Evolutionary conservation across 2,329 filamentous ascomycete species (phyloP), one percentile per base, ranked within the genome.

Genomic region (Ceratocystis alfenasii): DNA sequence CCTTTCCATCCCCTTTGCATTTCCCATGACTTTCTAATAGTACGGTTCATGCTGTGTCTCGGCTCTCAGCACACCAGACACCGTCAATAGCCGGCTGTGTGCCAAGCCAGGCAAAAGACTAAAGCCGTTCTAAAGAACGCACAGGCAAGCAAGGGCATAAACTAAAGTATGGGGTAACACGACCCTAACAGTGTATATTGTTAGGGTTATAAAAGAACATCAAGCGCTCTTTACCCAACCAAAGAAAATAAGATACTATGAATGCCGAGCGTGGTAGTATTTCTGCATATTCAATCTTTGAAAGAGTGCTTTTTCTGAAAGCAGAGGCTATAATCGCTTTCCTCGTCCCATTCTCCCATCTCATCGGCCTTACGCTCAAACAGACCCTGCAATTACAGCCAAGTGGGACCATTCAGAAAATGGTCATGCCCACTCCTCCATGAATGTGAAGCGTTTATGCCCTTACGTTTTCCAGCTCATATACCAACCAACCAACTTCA

Each of bases 81-180:
- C 63, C 63, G 63, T 48, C 22, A 65, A 65, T 65, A 65, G 63
- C 63, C 63, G 63, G 53, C 30, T 22, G 1, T 30, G 10, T 36
- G 55, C 55, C 55, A 59, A 59, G 28, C 53, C n/a, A 30, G 53
- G 53, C n/a, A 8, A n/a, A n/a, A 59, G 55, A 33, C 55, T 59
- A 30, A 59, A n/a, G 30, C 55, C 17, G 28, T 59, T n/a, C 33
- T 7, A 20, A 59, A 36, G 55, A 36, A 7, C 15, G 12, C 36
- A 41, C 36, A 41, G 36, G 10, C 48, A 53, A 20, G 46, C 53
- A 57, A 15, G 53, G 25, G 28, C 53, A 57, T 33, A 2, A 33
- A 28, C 28, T 30, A n/a, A 3, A 59, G 55, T 59, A 59, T 59
- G 55, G 55, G 55, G 55, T 59, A 59, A 0, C 12, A 3, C 2